Conservation (phyloP, 768 basidiomycete species). For the Amanita brunnescens region DNA sequence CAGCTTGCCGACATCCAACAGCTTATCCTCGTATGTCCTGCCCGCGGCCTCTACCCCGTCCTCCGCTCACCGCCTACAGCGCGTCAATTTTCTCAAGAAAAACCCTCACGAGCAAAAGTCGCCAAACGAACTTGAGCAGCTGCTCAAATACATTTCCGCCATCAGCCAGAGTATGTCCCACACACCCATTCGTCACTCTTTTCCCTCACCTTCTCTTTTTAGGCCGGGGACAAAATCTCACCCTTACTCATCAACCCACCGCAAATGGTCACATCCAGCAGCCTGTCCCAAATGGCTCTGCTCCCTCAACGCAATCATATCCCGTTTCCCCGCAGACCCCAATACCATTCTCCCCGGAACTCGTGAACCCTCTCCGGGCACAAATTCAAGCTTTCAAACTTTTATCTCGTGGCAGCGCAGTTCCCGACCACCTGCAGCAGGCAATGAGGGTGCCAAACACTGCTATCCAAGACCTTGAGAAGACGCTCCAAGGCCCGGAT, state of each 20-base stretch:
- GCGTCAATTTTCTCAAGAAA: conserved; percentile 40
- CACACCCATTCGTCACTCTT: conserved; percentile 5
- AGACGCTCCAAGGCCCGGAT: conserved; percentile 52
- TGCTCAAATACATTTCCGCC: conserved; percentile 40
- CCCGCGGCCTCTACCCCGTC: background rate
- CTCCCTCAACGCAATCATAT: conserved; percentile 36
- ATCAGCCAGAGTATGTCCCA: conserved; percentile 28
- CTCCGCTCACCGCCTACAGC: conserved; percentile 23
- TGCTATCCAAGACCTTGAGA: conserved; percentile 55
- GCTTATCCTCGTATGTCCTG: conserved; percentile 31
- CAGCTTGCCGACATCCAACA: conserved; percentile 32
- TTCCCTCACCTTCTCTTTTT: conserved; percentile 11
- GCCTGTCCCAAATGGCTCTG: conserved; percentile 32
- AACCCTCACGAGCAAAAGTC: conserved; percentile 41
- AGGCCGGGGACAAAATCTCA: conserved; percentile 25
- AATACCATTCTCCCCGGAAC: conserved; percentile 70
- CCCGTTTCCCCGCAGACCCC: conserved; percentile 59
- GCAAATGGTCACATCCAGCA: conserved; percentile 41
- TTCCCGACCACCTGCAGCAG: conserved; percentile 63
- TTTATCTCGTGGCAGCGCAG: conserved; percentile 52
- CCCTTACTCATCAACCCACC: conserved; percentile 24
- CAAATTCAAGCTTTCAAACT: conserved; percentile 81
- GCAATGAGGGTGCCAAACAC: conserved; percentile 59
- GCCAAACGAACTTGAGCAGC: conserved; percentile 36
- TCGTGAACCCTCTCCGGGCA: conserved; percentile 66